These are phyloP conservation scores for Naganishia albida DNA, from an alignment of 1,284 basidiomycete genomes.

Conservation along the genomic window DNA sequence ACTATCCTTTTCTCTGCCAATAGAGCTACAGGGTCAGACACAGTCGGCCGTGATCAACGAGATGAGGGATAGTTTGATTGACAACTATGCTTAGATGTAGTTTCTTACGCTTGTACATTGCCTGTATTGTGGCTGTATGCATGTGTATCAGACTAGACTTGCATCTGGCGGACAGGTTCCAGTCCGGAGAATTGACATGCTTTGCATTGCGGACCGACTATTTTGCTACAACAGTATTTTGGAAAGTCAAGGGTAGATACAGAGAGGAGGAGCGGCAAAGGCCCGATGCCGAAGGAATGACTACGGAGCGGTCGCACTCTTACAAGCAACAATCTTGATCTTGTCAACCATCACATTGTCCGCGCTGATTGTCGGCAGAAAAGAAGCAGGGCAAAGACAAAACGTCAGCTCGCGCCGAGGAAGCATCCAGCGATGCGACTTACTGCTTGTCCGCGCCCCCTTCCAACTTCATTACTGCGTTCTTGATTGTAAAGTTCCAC, in stretches of 20 bases:
- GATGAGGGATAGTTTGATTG: conserved; percentile 90
- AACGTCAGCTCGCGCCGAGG: background rate
- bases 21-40: conserved; percentile 85
- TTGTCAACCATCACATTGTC: conserved; percentile 64
- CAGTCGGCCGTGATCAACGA: conserved; percentile 84
- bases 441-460: conserved; percentile 22
- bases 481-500: conserved; percentile 93
- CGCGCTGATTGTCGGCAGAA: conserved; percentile 30
- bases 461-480: conserved; percentile 92
- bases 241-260: conserved; percentile 4
- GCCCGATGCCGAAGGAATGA: no score
- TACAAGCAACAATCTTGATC: conserved; percentile 95
- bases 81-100: conserved; percentile 75
- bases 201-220: background rate
- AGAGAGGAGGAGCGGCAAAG: background rate
- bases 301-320: conserved; percentile 73
- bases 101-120: conserved; percentile 3
- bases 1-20: conserved; percentile 10
- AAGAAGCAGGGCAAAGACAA: background rate
- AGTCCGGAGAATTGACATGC: no score
- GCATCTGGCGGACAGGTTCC: no score
- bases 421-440: background rate
- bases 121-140: conserved; percentile 31
- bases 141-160: background rate
- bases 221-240: conserved; percentile 22